phyloP scores from a whole-genome alignment of 139 green algal genomes.

The Chlorella sp. region DNA sequence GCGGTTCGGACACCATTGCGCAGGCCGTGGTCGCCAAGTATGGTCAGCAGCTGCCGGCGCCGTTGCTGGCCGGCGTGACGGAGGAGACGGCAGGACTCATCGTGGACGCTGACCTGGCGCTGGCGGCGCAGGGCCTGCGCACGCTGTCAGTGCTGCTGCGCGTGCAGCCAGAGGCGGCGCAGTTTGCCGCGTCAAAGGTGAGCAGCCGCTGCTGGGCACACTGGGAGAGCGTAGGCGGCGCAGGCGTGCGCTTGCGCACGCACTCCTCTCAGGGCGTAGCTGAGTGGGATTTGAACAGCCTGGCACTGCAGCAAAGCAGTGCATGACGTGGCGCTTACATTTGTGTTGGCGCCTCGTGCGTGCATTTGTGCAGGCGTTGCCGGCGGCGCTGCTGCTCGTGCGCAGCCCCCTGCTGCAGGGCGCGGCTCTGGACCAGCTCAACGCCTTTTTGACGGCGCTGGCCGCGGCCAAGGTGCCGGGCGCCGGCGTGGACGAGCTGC shows the following conservation, averaged over 20 bases:
- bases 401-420: conserved; percentile 78
- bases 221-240: too few species aligned
- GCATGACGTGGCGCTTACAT: too few species aligned
- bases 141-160: neutral
- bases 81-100: conserved; percentile 54
- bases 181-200: neutral
- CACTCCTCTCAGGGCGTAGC: too few species aligned
- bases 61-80: conserved; percentile 8
- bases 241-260: too few species aligned
- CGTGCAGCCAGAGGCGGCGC: neutral
- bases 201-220: too few species aligned
- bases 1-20: too few species aligned
- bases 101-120: conserved; percentile 68
- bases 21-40: conserved; percentile 48
- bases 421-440: conserved; percentile 49
- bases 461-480: neutral
- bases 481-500: conserved; percentile 47
- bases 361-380: conserved; percentile 27
- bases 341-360: neutral
- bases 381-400: conserved; percentile 61
- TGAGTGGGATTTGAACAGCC: too few species aligned
- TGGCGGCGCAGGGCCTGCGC: conserved; percentile 22
- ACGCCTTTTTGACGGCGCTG: conserved; percentile 35
- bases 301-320: too few species aligned
- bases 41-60: conserved; percentile 19